These are phyloP conservation scores for Cystoderma amianthinum DNA, from an alignment of 768 basidiomycete genomes.

Conservation along the genomic window DNA sequence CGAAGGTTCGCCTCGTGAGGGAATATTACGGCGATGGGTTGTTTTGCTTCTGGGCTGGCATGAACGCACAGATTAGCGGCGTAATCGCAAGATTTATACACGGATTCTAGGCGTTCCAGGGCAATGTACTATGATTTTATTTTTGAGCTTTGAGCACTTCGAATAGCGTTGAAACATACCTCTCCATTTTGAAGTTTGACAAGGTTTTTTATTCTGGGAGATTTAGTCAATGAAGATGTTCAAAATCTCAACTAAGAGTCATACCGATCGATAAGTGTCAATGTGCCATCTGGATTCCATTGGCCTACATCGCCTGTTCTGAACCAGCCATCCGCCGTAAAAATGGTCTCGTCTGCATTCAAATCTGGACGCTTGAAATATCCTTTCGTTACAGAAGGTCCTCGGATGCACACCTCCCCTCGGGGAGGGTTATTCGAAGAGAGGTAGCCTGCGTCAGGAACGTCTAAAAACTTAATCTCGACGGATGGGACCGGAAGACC, in stretches of 20 bases:
- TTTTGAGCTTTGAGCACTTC: constrained; percentile 1
- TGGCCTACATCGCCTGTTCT: constrained; percentile 92
- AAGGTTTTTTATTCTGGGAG: constrained; percentile 72
- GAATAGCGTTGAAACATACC: constrained; percentile 26
- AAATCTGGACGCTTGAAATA: constrained; percentile 93
- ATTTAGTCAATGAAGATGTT: neutral
- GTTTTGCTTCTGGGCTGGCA: constrained; percentile 66
- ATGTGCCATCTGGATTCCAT: constrained; percentile 90
- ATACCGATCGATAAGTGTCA: constrained; percentile 84
- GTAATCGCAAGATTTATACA: constrained; percentile 79
- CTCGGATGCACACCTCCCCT: constrained; percentile 87
- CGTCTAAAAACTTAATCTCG: constrained; percentile 85
- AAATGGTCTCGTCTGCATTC: constrained; percentile 75
- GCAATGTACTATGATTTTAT: constrained; percentile 83
- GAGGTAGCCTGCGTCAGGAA: constrained; percentile 79
- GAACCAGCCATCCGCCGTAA: constrained; percentile 89
- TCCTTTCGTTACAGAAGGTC: constrained; percentile 76
- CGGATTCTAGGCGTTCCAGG: constrained; percentile 80
- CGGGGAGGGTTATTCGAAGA: constrained; percentile 66
- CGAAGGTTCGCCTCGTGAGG: constrained; percentile 76
- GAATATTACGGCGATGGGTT: constrained; percentile 82
- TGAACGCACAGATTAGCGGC: constrained; percentile 81
- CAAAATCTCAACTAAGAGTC: constrained; percentile 12
- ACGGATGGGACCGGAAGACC: constrained; percentile 85
- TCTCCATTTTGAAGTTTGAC: constrained; percentile 82